phyloP scores from a whole-genome alignment of 139 green algal genomes.

The Ostreobium quekettii region DNA sequence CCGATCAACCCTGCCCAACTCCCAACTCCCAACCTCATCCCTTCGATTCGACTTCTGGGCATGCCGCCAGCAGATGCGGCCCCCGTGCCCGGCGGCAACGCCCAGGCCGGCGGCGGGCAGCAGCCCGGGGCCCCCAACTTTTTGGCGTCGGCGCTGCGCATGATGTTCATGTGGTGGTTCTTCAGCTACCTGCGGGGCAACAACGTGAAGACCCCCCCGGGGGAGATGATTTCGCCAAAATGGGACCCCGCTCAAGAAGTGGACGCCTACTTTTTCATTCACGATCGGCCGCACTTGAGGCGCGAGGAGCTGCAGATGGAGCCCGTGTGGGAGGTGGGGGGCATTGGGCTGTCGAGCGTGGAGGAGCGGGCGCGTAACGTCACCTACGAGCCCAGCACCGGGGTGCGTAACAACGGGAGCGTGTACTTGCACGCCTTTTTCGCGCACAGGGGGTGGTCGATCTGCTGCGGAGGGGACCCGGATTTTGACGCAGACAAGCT shows the following conservation, averaged over 20 bases:
- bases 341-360: background rate
- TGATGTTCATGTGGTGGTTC: slow-evolving; percentile 18
- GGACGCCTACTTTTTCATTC: slow-evolving; percentile 5
- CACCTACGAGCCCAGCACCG: slow-evolving; percentile 25
- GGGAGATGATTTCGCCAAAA: no score
- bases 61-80: no score
- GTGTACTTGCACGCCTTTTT: slow-evolving; percentile 75
- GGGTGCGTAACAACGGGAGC: slow-evolving; percentile 74
- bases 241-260: no score
- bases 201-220: background rate
- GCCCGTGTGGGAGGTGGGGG: slow-evolving; percentile 2
- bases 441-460: slow-evolving; percentile 26
- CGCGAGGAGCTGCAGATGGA: background rate
- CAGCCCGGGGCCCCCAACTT: background rate
- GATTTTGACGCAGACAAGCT: slow-evolving; percentile 28
- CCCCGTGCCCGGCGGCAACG: no score
- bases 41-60: no score
- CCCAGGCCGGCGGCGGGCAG: no score
- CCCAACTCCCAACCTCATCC: no score
- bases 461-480: slow-evolving; percentile 26
- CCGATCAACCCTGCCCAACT: no score
- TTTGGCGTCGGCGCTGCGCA: slow-evolving; percentile 1
- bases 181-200: slow-evolving; percentile 4
- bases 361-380: slow-evolving; percentile 1
- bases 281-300: background rate